Percentiles rank a stretch among this genome's conserved stretches.
Conservation (phyloP, 805 yeast genomes). For the Yarrowia osloensis region DNA sequence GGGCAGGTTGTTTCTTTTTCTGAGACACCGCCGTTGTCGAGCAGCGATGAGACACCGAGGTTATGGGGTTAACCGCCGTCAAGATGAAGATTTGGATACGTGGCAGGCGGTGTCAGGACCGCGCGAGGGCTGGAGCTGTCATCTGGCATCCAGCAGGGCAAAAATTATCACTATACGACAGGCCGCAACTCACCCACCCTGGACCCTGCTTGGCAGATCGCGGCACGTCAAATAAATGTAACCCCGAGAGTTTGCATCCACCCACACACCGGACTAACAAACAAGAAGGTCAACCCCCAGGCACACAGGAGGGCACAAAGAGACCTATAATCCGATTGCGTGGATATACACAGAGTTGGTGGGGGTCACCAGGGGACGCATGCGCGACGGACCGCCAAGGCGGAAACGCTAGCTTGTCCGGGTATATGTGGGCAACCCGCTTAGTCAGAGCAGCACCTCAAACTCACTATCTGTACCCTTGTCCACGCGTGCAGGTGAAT, state of each 20-base stretch:
- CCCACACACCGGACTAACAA: too few relatives aligned
- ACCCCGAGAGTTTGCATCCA: neutral
- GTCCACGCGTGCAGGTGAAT: constrained; percentile 21
- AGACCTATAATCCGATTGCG: neutral
- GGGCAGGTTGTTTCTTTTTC: neutral
- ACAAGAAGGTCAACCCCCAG: too few relatives aligned
- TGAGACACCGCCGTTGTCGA: constrained; percentile 12
- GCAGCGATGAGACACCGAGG: neutral
- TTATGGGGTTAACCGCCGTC: too few relatives aligned
- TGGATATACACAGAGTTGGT: neutral
- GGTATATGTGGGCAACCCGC: neutral
- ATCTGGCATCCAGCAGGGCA: neutral
- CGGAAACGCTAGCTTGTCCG: neutral
- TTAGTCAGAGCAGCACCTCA: neutral
- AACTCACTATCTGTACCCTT: constrained; percentile 9
- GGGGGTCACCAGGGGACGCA: neutral
- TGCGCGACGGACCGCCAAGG: constrained; percentile 7
- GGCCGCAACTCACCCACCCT: neutral
- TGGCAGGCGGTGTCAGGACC: too few relatives aligned
- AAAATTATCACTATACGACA: neutral
- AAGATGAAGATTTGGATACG: too few relatives aligned
- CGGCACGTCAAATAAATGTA: neutral
- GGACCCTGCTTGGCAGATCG: constrained; percentile 24
- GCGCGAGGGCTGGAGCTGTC: too few relatives aligned
- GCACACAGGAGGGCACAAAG: too few relatives aligned